Evolutionary conservation across 192 early-diverging fungal genomes (phyloP).

Genomic region (Phycomyces nitens): DNA sequence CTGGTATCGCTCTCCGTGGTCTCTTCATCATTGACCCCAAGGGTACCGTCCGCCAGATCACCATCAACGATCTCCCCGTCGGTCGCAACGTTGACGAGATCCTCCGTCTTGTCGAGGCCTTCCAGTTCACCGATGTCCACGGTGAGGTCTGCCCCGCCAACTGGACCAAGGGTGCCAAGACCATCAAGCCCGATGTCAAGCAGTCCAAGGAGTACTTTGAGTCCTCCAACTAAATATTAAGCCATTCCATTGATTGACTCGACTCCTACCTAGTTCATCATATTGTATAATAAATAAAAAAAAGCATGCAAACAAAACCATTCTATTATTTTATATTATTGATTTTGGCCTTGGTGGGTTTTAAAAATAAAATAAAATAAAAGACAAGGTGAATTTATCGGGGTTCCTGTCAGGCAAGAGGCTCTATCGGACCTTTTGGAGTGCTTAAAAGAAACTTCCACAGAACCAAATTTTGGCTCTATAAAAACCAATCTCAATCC

Average conservation of each 20-base stretch:
- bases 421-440: too few species aligned
- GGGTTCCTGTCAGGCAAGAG: too few species aligned
- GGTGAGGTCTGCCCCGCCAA: conserved; percentile 80
- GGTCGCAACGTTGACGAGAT: conserved; percentile 84
- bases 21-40: conserved; percentile 91
- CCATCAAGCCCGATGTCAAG: conserved; percentile 59
- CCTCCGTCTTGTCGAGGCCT: conserved; percentile 85
- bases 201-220: conserved; percentile 70
- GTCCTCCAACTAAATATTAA: conserved; percentile 3
- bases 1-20: conserved; percentile 75
- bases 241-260: neutral
- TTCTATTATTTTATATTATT: neutral
- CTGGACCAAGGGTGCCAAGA: conserved; percentile 72
- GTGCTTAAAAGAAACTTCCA: too few species aligned
- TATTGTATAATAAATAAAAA: conserved; percentile 7
- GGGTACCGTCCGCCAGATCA: conserved; percentile 75
- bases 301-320: neutral
- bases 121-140: conserved; percentile 83
- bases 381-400: too few species aligned
- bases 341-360: too few species aligned
- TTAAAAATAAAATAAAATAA: too few species aligned
- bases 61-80: conserved; percentile 86
- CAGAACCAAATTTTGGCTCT: too few species aligned
- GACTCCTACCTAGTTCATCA: too few species aligned
- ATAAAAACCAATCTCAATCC: conserved; percentile 2